Evolutionary conservation across 495 filamentous ascomycete genomes (phyloP), one percentile per base, ranked within the genome.

Genomic region (Xylaria nigripes): DNA sequence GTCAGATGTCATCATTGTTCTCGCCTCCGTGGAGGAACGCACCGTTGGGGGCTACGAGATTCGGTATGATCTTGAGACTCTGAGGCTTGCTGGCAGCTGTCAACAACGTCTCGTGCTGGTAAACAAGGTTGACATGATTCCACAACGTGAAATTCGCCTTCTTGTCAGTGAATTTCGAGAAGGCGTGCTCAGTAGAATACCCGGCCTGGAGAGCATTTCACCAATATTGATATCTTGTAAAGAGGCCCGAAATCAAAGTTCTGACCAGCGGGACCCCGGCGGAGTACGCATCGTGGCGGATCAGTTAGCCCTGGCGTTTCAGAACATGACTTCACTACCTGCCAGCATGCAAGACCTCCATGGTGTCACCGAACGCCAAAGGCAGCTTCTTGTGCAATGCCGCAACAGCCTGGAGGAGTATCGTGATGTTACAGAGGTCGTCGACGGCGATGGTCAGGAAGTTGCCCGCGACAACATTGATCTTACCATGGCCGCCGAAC

Each of bases 401-500:
- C 66, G 82, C 16, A 62, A 68, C 22, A 80, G 87, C 59, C 77
- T 97, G 0, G 76, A 85, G 27, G 76, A 75, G 24, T 97, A 95
- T 65, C 70, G 91, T 19, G 66, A 65, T 13, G 70, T 75, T 51
- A 72, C 74, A 27, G 61, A 59, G 13, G 47, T 25, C 21, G 44
- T 51, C 9, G 61, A 55, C 13, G 54, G 56, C 1, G 57, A 56
- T 12, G 54, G 57, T 2, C 76, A 76, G 12, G 66, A 60, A 9
- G 77, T 81, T 0, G 40, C 42, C 15, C 24, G 80, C 18, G 91
- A 73, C 22, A 55, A 73, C 22, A 55, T 66, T 6, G 75, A 97
- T 64, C 83, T 97, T n/a, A 94, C 96, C 3, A 74, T 91, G 43
- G 91, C 90, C n/a, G 94, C 93, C 0, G 93, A 99, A 68, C 80